phyloP scores from a whole-genome alignment of 2,329 filamentous ascomycete species.

The Magnaporthiopsis poae region DNA sequence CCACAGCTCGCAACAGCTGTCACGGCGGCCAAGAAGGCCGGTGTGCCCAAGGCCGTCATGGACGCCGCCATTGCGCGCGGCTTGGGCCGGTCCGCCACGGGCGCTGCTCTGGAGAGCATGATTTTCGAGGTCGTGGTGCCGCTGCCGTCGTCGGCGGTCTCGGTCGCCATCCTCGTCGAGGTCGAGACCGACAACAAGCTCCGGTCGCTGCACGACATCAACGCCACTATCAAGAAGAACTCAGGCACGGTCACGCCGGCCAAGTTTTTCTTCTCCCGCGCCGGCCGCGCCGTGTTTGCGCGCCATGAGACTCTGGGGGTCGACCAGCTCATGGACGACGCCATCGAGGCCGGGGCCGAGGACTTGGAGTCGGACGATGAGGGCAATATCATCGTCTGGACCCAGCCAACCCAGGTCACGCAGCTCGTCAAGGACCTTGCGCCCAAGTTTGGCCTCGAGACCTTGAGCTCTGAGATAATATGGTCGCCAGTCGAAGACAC shows the following conservation, averaged over 20 bases:
- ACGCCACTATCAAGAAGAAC: slow-evolving; percentile 58
- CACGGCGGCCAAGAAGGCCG: slow-evolving; percentile 68
- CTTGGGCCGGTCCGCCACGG: slow-evolving; percentile 69
- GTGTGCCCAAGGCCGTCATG: slow-evolving; percentile 68
- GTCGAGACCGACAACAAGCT: slow-evolving; percentile 74
- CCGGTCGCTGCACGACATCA: slow-evolving; percentile 64
- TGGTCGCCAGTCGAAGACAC: slow-evolving; percentile 79
- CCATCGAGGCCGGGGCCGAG: slow-evolving; percentile 73
- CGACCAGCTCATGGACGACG: slow-evolving; percentile 68
- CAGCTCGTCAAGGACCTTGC: slow-evolving; percentile 55
- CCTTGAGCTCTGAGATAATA: slow-evolving; percentile 69
- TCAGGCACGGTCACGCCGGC: slow-evolving; percentile 65
- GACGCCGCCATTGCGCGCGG: slow-evolving; percentile 80
- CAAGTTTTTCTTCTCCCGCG: slow-evolving; percentile 74
- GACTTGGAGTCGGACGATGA: slow-evolving; percentile 57
- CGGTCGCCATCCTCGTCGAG: slow-evolving; percentile 72
- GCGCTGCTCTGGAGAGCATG: slow-evolving; percentile 64
- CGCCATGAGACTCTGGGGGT: slow-evolving; percentile 36
- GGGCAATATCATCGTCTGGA: slow-evolving; percentile 62
- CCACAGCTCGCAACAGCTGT: slow-evolving; percentile 63
- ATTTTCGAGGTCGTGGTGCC: slow-evolving; percentile 75
- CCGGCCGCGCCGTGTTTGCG: slow-evolving; percentile 64
- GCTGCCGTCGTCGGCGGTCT: slow-evolving; percentile 28
- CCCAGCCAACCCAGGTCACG: slow-evolving; percentile 55
- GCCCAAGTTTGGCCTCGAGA: slow-evolving; percentile 52